These are phyloP conservation scores for Talaromyces islandicus DNA, from an alignment of 2,329 filamentous ascomycete genomes.

Conservation along the genomic window DNA sequence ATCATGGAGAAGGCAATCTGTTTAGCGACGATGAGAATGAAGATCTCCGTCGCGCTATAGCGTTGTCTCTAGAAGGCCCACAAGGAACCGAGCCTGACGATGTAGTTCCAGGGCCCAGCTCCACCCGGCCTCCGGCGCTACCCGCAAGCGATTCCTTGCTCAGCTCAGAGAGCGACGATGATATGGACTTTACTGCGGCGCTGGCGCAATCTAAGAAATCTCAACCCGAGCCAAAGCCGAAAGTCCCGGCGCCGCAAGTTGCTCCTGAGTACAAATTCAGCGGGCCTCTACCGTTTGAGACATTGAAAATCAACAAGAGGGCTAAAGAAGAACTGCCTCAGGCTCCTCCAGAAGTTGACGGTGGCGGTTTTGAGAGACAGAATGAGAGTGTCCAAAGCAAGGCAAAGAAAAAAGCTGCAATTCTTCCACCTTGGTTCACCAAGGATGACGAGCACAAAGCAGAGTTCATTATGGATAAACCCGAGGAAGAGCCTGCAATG, in stretches of 20 bases:
- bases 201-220: slow-evolving; percentile 64
- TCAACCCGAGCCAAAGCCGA: slow-evolving; percentile 39
- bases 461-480: slow-evolving; percentile 20
- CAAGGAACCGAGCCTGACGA: slow-evolving; percentile 41
- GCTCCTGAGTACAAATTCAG: slow-evolving; percentile 56
- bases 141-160: slow-evolving; percentile 18
- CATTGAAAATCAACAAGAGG: slow-evolving; percentile 62
- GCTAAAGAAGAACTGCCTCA: slow-evolving; percentile 33
- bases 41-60: slow-evolving; percentile 75
- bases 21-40: slow-evolving; percentile 58
- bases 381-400: slow-evolving; percentile 18
- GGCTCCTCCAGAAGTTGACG: slow-evolving; percentile 47
- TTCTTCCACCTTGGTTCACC: slow-evolving; percentile 44
- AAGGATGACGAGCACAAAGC: slow-evolving; percentile 25
- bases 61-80: slow-evolving; percentile 64
- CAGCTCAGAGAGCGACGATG: slow-evolving; percentile 53
- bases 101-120: slow-evolving; percentile 24
- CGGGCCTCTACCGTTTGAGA: slow-evolving; percentile 87
- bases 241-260: slow-evolving; percentile 40
- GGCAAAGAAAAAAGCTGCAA: slow-evolving; percentile 23
- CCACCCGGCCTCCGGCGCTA: slow-evolving; percentile 14
- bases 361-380: slow-evolving; percentile 62
- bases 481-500: slow-evolving; percentile 21
- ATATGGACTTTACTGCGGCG: slow-evolving; percentile 69
- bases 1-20: slow-evolving; percentile 41